These are phyloP conservation scores for Paramecium pentaurelia DNA, from an alignment of 73 alveolate genomes.

Conservation along the genomic window DNA sequence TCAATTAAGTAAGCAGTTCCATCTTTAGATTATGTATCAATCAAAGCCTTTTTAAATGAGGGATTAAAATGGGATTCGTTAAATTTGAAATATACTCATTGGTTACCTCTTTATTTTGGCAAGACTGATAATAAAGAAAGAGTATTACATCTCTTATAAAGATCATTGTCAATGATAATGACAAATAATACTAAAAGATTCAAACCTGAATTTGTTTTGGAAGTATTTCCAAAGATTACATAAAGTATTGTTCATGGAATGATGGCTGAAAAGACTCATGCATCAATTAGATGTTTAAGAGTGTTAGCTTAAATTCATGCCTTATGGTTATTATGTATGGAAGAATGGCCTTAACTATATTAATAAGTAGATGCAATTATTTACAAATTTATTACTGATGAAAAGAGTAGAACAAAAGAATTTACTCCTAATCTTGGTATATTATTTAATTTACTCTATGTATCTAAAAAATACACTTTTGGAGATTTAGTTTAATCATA, in stretches of 20 bases:
- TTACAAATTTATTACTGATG: constrained; percentile 80
- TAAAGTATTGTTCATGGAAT: constrained; percentile 75
- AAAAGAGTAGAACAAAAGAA: constrained; percentile 85
- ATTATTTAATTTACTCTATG: constrained; percentile 76
- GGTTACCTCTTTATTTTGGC: constrained; percentile 93
- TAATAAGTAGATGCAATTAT: constrained; percentile 73
- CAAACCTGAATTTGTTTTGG: constrained; percentile 74
- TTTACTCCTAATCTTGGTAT: constrained; percentile 89
- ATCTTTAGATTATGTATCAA: constrained; percentile 86
- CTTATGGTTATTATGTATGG: constrained; percentile 73
- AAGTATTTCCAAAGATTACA: constrained; percentile 89
- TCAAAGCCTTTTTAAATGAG: constrained; percentile 91
- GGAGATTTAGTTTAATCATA: constrained; percentile 81
- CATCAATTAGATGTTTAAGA: constrained; percentile 82
- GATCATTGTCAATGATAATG: constrained; percentile 85
- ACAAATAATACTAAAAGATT: constrained; percentile 89
- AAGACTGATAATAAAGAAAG: constrained; percentile 68
- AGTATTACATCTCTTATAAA: constrained; percentile 73
- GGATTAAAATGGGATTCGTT: constrained; percentile 81
- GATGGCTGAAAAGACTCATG: constrained; percentile 86
- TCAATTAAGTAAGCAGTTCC: constrained; percentile 87
- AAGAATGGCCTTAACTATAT: constrained; percentile 83
- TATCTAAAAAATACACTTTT: constrained; percentile 70
- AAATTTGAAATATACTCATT: constrained; percentile 85
- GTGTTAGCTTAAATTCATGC: constrained; percentile 79